Conservation (phyloP, 2,329 filamentous ascomycete genomes). For the Fusarium duplospermum region DNA sequence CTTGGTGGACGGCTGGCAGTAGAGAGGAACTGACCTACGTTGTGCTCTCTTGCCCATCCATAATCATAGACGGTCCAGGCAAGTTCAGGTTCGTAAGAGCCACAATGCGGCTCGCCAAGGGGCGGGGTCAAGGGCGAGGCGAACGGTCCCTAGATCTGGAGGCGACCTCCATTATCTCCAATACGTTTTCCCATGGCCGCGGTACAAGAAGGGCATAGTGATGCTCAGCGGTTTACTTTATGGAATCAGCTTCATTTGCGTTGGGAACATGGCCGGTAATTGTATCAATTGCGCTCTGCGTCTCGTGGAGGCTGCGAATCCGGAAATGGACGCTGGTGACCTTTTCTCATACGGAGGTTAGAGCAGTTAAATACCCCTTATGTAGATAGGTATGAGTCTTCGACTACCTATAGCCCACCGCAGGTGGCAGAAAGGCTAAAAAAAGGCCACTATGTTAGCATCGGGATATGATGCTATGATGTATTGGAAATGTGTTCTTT, state of each 20-base stretch:
- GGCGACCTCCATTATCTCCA: neutral
- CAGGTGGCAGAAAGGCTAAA: too few species aligned
- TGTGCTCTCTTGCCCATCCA: neutral
- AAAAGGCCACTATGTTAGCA: too few species aligned
- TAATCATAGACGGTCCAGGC: neutral
- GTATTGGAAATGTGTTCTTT: too few species aligned
- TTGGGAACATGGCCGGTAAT: neutral
- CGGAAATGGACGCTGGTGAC: neutral
- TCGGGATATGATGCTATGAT: too few species aligned
- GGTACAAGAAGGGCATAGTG: neutral
- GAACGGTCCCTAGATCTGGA: neutral
- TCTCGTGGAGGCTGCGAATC: neutral
- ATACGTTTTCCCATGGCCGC: neutral
- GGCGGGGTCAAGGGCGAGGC: neutral
- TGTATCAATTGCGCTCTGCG: neutral
- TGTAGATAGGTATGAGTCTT: too few species aligned
- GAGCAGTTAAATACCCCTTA: too few species aligned
- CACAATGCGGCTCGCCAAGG: neutral
- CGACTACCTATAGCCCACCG: too few species aligned
- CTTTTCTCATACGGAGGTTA: too few species aligned
- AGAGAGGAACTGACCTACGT: neutral
- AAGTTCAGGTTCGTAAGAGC: neutral
- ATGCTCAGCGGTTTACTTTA: neutral
- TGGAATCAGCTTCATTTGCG: neutral
- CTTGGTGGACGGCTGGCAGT: neutral